Percentiles rank a stretch among this genome's conserved stretches.
These are phyloP conservation scores for Blastobotrys malaysiensis DNA, from an alignment of 1,139 yeast species.

Conservation along the genomic window DNA sequence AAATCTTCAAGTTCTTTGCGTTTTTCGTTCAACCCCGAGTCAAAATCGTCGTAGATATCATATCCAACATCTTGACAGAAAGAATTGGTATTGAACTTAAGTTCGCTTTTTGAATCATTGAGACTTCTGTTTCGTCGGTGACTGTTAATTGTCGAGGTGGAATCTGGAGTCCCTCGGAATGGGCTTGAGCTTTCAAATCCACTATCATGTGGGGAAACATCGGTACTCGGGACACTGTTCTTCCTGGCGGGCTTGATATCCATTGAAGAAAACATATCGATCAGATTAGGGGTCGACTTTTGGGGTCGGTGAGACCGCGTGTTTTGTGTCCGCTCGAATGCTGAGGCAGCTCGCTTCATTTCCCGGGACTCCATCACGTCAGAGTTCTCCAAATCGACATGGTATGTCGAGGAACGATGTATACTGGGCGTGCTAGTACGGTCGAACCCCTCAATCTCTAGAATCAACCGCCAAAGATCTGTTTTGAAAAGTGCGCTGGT, in stretches of 20 bases:
- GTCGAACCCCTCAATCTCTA: conserved; percentile 25
- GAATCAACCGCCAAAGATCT: conserved; percentile 28
- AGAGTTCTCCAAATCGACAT: conserved; percentile 8
- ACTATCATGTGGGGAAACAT: conserved; percentile 13
- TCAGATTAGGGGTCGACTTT: conserved; percentile 26
- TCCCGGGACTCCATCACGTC: neutral
- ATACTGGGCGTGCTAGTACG: conserved; percentile 19
- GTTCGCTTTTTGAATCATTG: conserved; percentile 16
- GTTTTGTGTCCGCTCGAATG: conserved; percentile 16
- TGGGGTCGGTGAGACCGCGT: conserved; percentile 23
- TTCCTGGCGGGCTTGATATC: conserved; percentile 14
- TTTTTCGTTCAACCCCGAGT: conserved; percentile 11
- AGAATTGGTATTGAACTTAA: conserved; percentile 2
- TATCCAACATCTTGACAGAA: conserved; percentile 1
- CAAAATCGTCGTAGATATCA: neutral
- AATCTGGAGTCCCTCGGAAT: conserved; percentile 1
- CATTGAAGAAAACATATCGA: conserved; percentile 25
- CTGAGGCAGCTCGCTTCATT: neutral
- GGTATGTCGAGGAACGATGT: conserved; percentile 15
- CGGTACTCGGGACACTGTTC: conserved; percentile 6
- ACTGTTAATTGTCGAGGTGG: conserved; percentile 7
- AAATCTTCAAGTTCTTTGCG: conserved; percentile 22
- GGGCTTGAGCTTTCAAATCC: conserved; percentile 14
- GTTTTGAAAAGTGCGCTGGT: conserved; percentile 24
- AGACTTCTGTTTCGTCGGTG: conserved; percentile 27